phyloP scores from a whole-genome alignment of 331 rosid species.

The Prunus yedoensis region DNA sequence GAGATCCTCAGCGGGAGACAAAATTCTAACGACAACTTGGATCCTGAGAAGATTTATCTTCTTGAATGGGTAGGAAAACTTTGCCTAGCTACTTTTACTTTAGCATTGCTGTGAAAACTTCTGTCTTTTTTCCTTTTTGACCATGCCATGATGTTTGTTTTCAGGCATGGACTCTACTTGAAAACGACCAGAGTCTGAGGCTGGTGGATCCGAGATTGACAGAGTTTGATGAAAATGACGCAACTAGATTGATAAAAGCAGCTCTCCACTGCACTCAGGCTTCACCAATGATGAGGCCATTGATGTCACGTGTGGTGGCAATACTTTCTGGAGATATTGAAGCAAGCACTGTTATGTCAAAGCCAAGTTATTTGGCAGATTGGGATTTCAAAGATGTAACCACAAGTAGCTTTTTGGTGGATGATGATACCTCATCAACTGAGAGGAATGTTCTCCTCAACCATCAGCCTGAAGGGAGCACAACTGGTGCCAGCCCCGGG shows the following conservation, averaged over 20 bases:
- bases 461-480: not conserved
- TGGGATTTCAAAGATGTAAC: slow-evolving; percentile 23
- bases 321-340: slow-evolving; percentile 30
- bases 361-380: slow-evolving; percentile 36
- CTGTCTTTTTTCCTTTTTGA: not conserved
- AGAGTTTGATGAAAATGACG: slow-evolving; percentile 18
- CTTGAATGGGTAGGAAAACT: slow-evolving; percentile 20
- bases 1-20: slow-evolving; percentile 30
- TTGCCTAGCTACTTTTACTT: not conserved
- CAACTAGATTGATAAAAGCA: slow-evolving; percentile 16
- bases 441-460: not conserved
- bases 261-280: slow-evolving; percentile 36
- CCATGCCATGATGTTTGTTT: not conserved
- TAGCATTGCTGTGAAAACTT: not conserved
- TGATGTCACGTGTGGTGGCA: slow-evolving; percentile 34
- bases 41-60: slow-evolving; percentile 18
- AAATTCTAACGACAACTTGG: slow-evolving; percentile 10
- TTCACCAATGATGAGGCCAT: slow-evolving; percentile 25
- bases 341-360: slow-evolving; percentile 11
- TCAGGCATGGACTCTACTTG: slow-evolving; percentile 32
- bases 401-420: slow-evolving; percentile 10
- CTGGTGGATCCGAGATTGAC: slow-evolving; percentile 24
- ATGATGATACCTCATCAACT: slow-evolving; percentile 1
- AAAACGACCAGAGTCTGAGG: slow-evolving; percentile 11
- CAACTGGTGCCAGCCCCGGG: not conserved